Percentiles rank a stretch among this genome's conserved stretches.
phyloP scores from a whole-genome alignment of 2,329 filamentous ascomycete species.

The Ploettnerulaceae sp. region DNA sequence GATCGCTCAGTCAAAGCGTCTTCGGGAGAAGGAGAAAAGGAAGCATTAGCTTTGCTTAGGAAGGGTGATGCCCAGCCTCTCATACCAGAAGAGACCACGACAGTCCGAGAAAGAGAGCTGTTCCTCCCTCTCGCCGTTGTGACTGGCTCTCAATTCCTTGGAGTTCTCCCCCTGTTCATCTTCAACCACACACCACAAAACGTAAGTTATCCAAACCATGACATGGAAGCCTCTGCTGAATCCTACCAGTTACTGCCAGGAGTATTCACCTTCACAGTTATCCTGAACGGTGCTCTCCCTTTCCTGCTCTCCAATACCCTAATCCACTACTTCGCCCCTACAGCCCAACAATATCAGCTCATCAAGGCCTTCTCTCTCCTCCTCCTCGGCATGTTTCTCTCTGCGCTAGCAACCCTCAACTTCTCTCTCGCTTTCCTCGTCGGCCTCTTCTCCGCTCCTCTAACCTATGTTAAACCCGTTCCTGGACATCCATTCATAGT shows the following conservation, averaged over 20 bases:
- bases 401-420: constrained; percentile 89
- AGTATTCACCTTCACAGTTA: constrained; percentile 54
- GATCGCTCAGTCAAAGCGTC: constrained; percentile 8
- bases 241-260: constrained; percentile 49
- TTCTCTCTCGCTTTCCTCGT: constrained; percentile 86
- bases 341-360: constrained; percentile 67
- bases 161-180: constrained; percentile 75
- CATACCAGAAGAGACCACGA: constrained; percentile 20
- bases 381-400: constrained; percentile 84
- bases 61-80: constrained; percentile 23
- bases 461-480: constrained; percentile 65
- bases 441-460: constrained; percentile 70
- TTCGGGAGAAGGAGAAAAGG: constrained; percentile 34
- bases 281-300: constrained; percentile 52
- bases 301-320: constrained; percentile 52
- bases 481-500: constrained; percentile 37
- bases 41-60: constrained; percentile 26
- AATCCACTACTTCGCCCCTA: constrained; percentile 47
- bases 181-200: constrained; percentile 69
- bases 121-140: constrained; percentile 72
- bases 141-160: constrained; percentile 66
- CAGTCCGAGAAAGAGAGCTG: constrained; percentile 47
- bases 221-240: not conserved
- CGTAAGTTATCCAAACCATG: constrained; percentile 40
- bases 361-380: constrained; percentile 91